Base-by-base conservation (phyloP, 129 eudicot genomes). In the Tanacetum coccineum region DNA sequence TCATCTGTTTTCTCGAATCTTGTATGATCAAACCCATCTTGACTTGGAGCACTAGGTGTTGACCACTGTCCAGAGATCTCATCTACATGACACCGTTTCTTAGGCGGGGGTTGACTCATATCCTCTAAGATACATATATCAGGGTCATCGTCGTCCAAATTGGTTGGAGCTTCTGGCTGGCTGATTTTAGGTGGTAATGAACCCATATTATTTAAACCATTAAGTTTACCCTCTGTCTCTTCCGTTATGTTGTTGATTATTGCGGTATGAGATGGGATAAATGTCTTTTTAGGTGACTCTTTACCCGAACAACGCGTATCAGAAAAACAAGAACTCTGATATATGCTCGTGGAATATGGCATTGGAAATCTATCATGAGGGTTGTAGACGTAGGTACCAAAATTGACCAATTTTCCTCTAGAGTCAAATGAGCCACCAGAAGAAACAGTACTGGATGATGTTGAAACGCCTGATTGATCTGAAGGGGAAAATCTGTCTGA, bases 101-200 rank as follows among this genome's bases (percentile, higher is more conserved):
- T 64, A 14, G 72, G 83, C 48, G 81, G 73, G 64, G 89, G 88
- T 39, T 46, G 83, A 86, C 92, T 88, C 74, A 80, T 68, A 72
- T 92, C 83, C 78, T 93, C 98, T 66, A 88, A 76, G 76, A 93
- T 84, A 77, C 84, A 84, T 20, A 93, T 68, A 77, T 93, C 96
- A 52, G 80, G 70, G 39, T 88, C 95, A 74, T 86, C 91, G 44
- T 68, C 70, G 22, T 82, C 91, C 59, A 62, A 32, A 32, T 32
- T 78, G 21, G 51, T 56, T 59, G 72, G 68, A 68, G 62, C 61
- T 64, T 68, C 39, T 32, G 39, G 70, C 65, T 49, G 77, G 39
- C 9, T 32, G 39, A 32, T 63, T 77, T 76, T 83, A 56, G 62
- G 76, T 48, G 72, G 64, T 36, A 58, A 50, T n/a, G 74, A 59